These are phyloP conservation scores for Daldinia bambusicola DNA, from an alignment of 495 filamentous ascomycete species.

Conservation along the genomic window DNA sequence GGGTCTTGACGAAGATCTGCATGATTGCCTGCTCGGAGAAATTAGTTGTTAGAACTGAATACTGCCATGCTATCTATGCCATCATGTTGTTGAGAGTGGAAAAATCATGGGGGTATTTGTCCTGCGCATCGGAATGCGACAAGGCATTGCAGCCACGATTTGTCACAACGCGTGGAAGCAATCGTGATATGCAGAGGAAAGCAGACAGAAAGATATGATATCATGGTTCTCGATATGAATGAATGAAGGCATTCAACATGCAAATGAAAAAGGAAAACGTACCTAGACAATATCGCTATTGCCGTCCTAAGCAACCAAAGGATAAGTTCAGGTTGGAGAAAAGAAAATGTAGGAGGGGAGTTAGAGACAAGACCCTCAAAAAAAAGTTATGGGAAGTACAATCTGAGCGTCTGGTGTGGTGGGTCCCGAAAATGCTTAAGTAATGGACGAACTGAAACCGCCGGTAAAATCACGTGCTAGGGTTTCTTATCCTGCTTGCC, in stretches of 20 bases:
- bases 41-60: neutral
- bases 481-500: slow-evolving; percentile 33
- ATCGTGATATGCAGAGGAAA: neutral
- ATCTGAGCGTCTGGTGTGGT: slow-evolving; percentile 20
- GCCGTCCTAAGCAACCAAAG: slow-evolving; percentile 66
- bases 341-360: slow-evolving; percentile 23
- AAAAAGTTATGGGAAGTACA: slow-evolving; percentile 31
- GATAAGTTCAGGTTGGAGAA: slow-evolving; percentile 41
- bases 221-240: neutral
- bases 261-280: slow-evolving; percentile 48
- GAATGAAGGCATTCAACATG: neutral
- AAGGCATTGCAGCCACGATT: neutral
- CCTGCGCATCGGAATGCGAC: slow-evolving; percentile 7
- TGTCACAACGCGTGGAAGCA: slow-evolving; percentile 32
- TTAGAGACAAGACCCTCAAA: slow-evolving; percentile 17
- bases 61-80: neutral
- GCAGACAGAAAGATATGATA: neutral
- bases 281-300: slow-evolving; percentile 66
- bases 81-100: neutral
- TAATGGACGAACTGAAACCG: neutral
- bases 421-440: slow-evolving; percentile 28
- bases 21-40: slow-evolving; percentile 69
- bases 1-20: slow-evolving; percentile 99
- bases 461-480: slow-evolving; percentile 40
- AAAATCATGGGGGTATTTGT: neutral